A percentile compares a stretch with the other conserved stretches of the same genome.
phyloP scores from a whole-genome alignment of 2,329 filamentous ascomycete genomes.

The Colletotrichum navitas region DNA sequence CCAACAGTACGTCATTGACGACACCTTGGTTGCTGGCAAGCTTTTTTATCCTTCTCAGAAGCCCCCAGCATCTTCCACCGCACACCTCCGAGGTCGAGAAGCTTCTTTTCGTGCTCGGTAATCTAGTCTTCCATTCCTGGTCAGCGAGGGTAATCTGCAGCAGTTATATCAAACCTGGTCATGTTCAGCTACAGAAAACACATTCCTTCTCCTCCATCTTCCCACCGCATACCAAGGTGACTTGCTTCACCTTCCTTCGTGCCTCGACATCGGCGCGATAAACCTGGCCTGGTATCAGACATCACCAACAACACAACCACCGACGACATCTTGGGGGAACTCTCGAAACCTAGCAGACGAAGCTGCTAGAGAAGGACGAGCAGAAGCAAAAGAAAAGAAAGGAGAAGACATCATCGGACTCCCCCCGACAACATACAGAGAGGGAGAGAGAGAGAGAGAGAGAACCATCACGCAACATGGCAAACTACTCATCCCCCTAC shows the following conservation, averaged over 20 bases:
- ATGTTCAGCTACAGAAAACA: conserved; percentile 70
- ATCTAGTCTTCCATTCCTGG: conserved; percentile 45
- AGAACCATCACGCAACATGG: conserved; percentile 43
- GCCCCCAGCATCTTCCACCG: conserved; percentile 48
- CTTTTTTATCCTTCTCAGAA: conserved; percentile 41
- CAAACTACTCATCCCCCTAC: conserved; percentile 58
- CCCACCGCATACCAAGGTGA: conserved; percentile 74
- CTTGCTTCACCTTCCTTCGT: conserved; percentile 61
- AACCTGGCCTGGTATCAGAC: conserved; percentile 42
- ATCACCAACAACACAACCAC: conserved; percentile 39
- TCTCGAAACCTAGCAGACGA: conserved; percentile 37
- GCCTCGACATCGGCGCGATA: conserved; percentile 62
- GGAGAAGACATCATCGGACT: conserved; percentile 44
- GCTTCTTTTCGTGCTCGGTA: conserved; percentile 47
- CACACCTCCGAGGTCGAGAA: conserved; percentile 45
- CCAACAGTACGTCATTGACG: conserved; percentile 4
- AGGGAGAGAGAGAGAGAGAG: conserved; percentile 50
- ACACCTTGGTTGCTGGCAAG: conserved; percentile 44
- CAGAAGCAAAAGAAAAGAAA: not conserved
- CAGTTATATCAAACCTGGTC: conserved; percentile 54
- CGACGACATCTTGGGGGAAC: conserved; percentile 28
- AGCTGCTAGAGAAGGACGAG: conserved; percentile 39
- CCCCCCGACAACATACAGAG: conserved; percentile 48
- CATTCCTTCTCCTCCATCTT: conserved; percentile 67
- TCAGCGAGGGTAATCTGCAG: conserved; percentile 51